Percentiles rank a stretch among this genome's conserved stretches.
phyloP scores from a whole-genome alignment of 2,329 filamentous ascomycete species.

The Pyrenochaeta sp. region DNA sequence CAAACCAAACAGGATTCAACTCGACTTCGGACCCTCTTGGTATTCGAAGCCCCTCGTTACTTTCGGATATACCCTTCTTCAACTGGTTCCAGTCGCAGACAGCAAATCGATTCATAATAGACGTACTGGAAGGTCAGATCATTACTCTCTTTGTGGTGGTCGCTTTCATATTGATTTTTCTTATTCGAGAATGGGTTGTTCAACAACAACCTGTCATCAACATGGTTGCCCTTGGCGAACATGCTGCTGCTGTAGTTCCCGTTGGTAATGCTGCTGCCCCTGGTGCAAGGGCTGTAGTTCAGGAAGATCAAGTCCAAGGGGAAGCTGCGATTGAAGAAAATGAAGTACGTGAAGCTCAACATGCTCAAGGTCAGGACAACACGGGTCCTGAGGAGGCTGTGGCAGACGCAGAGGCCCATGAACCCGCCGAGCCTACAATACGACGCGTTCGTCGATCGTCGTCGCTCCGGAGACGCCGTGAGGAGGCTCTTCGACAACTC shows the following conservation, averaged over 20 bases:
- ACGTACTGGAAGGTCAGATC: constrained; percentile 88
- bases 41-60: constrained; percentile 46
- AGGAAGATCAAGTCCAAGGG: constrained; percentile 33
- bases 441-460: constrained; percentile 25
- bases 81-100: constrained; percentile 64
- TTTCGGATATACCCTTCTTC: constrained; percentile 68
- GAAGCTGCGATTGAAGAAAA: constrained; percentile 13
- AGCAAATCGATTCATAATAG: constrained; percentile 81
- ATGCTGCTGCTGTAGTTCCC: constrained; percentile 19
- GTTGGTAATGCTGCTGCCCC: constrained; percentile 13
- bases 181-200: constrained; percentile 97
- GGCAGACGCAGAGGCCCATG: constrained; percentile 1
- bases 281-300: constrained; percentile 33
- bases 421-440: constrained; percentile 13
- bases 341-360: constrained; percentile 13
- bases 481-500: constrained; percentile 23
- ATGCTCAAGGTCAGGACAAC: constrained; percentile 5
- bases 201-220: constrained; percentile 96
- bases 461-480: constrained; percentile 21
- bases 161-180: constrained; percentile 94
- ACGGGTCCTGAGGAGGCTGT: neutral
- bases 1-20: constrained; percentile 35
- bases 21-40: constrained; percentile 36
- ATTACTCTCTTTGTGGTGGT: constrained; percentile 92
- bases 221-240: constrained; percentile 61